Evolutionary conservation across 2,329 filamentous ascomycete genomes (phyloP).

Genomic region (Exophiala lecanii-corni): DNA sequence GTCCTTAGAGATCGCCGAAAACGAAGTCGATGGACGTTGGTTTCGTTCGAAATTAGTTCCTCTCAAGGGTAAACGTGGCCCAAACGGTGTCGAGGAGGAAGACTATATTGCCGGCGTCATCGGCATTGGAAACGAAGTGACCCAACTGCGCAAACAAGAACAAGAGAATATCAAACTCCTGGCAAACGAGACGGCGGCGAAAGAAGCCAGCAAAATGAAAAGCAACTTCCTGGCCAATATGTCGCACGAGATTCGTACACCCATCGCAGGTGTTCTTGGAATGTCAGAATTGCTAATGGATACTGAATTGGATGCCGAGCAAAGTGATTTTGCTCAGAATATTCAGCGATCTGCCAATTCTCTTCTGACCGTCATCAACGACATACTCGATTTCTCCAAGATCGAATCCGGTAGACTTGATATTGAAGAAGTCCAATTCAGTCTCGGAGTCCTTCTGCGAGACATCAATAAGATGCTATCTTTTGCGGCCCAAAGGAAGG

Average conservation of each 20-base stretch:
- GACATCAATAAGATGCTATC: conserved; percentile 76
- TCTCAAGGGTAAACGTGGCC: conserved; percentile 53
- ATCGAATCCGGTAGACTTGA: conserved; percentile 73
- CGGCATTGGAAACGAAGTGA: conserved; percentile 75
- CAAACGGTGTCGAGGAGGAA: conserved; percentile 48
- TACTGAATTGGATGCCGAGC: conserved; percentile 63
- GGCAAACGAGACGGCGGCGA: conserved; percentile 72
- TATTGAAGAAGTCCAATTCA: conserved; percentile 77
- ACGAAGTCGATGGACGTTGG: conserved; percentile 58
- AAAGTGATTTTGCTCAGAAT: conserved; percentile 70
- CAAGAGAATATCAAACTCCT: conserved; percentile 66
- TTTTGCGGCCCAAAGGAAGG: conserved; percentile 71
- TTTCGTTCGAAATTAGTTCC: conserved; percentile 69
- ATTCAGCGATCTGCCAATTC: conserved; percentile 75
- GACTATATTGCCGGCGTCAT: conserved; percentile 65
- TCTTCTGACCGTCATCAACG: conserved; percentile 74
- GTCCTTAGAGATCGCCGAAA: conserved; percentile 60
- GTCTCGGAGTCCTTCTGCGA: conserved; percentile 64
- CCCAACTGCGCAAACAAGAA: conserved; percentile 63
- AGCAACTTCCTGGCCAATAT: conserved; percentile 75
- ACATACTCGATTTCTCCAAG: conserved; percentile 79
- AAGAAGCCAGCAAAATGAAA: conserved; percentile 75
- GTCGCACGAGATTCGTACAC: conserved; percentile 75
- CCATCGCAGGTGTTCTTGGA: conserved; percentile 74
- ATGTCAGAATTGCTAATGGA: conserved; percentile 73